phyloP scores from a whole-genome alignment of 192 early-diverging fungal species.

The Umbelopsis vinacea region DNA sequence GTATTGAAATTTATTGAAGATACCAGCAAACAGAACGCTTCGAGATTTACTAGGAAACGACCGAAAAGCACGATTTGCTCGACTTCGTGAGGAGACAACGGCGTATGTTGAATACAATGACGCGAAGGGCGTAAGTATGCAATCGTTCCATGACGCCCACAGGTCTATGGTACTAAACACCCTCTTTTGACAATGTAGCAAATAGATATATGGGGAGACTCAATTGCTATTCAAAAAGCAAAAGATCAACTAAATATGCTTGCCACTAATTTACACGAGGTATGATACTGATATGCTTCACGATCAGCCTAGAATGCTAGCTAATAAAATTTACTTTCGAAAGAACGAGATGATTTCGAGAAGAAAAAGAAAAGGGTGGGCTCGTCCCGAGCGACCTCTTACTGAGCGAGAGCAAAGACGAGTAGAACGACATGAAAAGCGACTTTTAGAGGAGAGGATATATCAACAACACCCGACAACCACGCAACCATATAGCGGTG shows the following conservation, averaged over 20 bases:
- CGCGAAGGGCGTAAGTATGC: conserved; percentile 16
- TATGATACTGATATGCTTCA: not conserved
- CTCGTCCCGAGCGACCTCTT: conserved; percentile 40
- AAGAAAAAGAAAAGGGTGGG: conserved; percentile 41
- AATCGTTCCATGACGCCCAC: not conserved
- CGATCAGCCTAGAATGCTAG: not conserved
- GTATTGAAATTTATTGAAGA: not conserved
- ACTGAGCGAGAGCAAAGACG: conserved; percentile 33
- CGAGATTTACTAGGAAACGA: conserved; percentile 33
- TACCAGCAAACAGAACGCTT: not conserved
- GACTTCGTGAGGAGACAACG: conserved; percentile 30
- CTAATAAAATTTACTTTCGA: not conserved
- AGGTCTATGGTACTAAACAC: not conserved
- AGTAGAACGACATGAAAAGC: conserved; percentile 26
- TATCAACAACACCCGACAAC: conserved; percentile 30
- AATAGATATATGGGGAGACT: conserved; percentile 48
- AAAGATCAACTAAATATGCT: conserved; percentile 31
- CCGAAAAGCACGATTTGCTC: conserved; percentile 13
- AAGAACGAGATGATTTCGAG: not conserved
- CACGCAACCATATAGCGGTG: conserved; percentile 20
- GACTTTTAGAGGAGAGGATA: conserved; percentile 28
- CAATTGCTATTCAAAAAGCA: conserved; percentile 24
- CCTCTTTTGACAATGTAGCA: conserved; percentile 19
- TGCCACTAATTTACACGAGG: conserved; percentile 12
- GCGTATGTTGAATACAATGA: conserved; percentile 40